Base-by-base conservation (phyloP, 805 yeast species). In the Lachancea waltii region DNA sequence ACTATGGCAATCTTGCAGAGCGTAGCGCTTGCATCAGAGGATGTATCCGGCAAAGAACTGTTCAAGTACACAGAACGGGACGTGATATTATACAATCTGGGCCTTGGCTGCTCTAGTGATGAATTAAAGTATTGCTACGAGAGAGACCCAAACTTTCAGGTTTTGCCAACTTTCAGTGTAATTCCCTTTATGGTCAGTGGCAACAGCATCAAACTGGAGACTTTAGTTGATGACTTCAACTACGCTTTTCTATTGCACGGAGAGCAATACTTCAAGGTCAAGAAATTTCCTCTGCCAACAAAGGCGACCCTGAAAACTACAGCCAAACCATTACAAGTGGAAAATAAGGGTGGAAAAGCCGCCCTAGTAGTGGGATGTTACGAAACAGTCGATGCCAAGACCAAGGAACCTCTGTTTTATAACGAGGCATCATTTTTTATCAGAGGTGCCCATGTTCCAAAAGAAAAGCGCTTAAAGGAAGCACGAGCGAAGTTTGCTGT, bases 231-330 rank as follows among this genome's bases (percentile, higher is more conserved):
- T 42, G 79, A 85, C 65, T 90, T 85, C 71, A 85, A 85, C 64
- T 95, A 92, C 44, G 81, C 86, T 77, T 72, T 81, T 63, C 71
- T 90, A 55, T 73, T 90, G 50, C 97, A 90, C 60, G 98, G 97
- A 43, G 98, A 90, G 66, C 97, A 90, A 62, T 90, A 83, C 63
- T 69, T 89, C 51, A 86, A 78, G 63, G 61, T 90, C 46, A 70
- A 71, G 47, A 75, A 79, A 60, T 79, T 73, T 69, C 92, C 95
- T 41, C 70, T 90, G 41, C 94, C 95, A 45, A 75, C 83, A 1
- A 70, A 73, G 45, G 95, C 80, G 3, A 58, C 64, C 2, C 61
- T 87, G 30, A 69, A 63, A 39, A 83, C 95, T 6, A 70, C 70
- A 30, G 73, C 76, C 42, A 66, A 58, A 46, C 87, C 95, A 33